Conservation (phyloP, 352 stramenopile species). For the Plasmopara muralis region DNA sequence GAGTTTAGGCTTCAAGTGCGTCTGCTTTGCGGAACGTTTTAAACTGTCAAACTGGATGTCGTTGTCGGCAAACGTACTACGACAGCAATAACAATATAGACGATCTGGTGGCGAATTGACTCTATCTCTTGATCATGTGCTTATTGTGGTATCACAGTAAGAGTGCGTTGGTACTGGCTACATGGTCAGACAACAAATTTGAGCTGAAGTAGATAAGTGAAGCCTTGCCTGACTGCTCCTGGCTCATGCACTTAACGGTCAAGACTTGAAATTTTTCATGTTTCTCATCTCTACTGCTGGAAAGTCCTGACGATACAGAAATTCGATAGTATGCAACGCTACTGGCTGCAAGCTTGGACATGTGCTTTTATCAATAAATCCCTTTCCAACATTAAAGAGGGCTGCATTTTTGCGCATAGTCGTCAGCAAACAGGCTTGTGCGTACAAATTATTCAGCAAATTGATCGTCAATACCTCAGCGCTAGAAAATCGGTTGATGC, state of each 20-base stretch:
- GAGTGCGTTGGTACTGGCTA: constrained; percentile 22
- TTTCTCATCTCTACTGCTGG: constrained; percentile 42
- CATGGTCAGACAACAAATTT: constrained; percentile 31
- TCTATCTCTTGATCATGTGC: constrained; percentile 32
- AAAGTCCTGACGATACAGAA: constrained; percentile 48
- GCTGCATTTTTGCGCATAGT: constrained; percentile 65
- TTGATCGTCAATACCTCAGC: constrained; percentile 50
- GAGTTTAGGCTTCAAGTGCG: constrained; percentile 14
- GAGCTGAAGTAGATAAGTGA: constrained; percentile 67
- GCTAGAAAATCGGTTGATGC: constrained; percentile 45
- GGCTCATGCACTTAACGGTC: constrained; percentile 56
- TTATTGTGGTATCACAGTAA: constrained; percentile 28
- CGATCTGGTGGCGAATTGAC: not conserved
- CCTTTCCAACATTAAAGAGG: constrained; percentile 73
- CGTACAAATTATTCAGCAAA: constrained; percentile 60
- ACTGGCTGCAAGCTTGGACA: constrained; percentile 59
- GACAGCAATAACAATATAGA: constrained; percentile 26
- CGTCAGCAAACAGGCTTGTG: constrained; percentile 59
- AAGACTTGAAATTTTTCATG: constrained; percentile 49
- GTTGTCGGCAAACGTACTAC: constrained; percentile 15
- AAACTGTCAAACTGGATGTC: constrained; percentile 16
- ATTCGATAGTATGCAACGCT: constrained; percentile 53
- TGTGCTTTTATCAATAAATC: constrained; percentile 56
- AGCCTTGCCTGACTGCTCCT: constrained; percentile 67
- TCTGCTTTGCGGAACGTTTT: constrained; percentile 8